Base-by-base conservation (phyloP, 768 basidiomycete species). In the Multifurca ochricompacta region DNA sequence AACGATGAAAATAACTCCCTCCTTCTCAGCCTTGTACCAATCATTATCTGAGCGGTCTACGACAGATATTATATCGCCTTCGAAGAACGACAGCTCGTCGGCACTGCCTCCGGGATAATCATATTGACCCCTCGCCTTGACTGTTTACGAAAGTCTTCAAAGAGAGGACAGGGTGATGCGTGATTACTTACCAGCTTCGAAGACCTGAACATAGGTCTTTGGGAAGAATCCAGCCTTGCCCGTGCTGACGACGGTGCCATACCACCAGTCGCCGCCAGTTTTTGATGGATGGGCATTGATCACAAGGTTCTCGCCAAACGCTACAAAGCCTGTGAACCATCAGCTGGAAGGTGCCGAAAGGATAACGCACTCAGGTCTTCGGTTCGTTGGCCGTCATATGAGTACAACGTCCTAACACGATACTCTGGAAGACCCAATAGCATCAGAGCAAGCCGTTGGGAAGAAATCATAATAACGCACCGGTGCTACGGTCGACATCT, bases 1-100 rank as follows among this genome's bases (percentile, higher is more conserved):
- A 4, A 93, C 92, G 65, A 93, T 83, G 71, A 87, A 89, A 48
- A 96, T 82, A 57, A 83, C 69, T 19, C 95, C 95, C 44, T 78
- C 82, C 64, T 80, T 79, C 71, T 97, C 94, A 35, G 85, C 87
- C 73, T 94, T 97, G 91, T 91, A 98, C 96, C 96, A 98, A 63
- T 90, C 88, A 48, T 73, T 76, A 61, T 97, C 96, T 50, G 78
- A 78, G 43, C 70, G 79, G 65, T 99, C 96, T 53, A 97, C 77
- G 59, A 99, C 82, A 7, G 74, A 74, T 35, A 97, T 70, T 31
- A 70, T 66, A 53, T 95, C 89, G 54, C 89, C 92, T 70, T 91
- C 91, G 6, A 70, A 70, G 66, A 97, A 90, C 1, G 88, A 74
- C n/a, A 94, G 74, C 66, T 97, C 93, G 61, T 97, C 93, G 14